Percentiles rank a stretch among this genome's conserved stretches.
Conservation (phyloP, 2,329 filamentous ascomycete species). For the Chrysosporium keratinophilum region DNA sequence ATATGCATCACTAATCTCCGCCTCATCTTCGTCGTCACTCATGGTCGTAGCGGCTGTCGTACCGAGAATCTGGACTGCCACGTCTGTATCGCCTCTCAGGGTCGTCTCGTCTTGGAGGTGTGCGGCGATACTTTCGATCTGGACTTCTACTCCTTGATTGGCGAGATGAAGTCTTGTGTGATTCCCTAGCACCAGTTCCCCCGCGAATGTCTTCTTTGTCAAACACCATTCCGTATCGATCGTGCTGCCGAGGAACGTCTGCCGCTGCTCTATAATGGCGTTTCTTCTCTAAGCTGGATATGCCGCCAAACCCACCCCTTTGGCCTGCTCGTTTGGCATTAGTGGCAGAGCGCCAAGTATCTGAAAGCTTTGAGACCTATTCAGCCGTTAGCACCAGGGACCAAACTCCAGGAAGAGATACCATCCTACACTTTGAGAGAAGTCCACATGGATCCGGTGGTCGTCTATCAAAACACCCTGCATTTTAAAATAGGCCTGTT, state of each 20-base stretch:
- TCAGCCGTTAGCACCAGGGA: neutral
- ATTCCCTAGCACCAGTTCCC: conserved; percentile 24
- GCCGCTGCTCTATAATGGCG: conserved; percentile 76
- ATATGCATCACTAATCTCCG: neutral
- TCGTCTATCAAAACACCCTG: conserved; percentile 94
- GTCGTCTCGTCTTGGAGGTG: conserved; percentile 24
- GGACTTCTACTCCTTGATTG: conserved; percentile 38
- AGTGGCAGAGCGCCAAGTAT: conserved; percentile 76
- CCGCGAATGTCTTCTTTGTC: conserved; percentile 58
- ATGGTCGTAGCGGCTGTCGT: conserved; percentile 14
- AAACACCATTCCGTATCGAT: conserved; percentile 69
- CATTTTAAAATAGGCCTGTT: conserved; percentile 98
- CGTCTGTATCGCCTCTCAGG: conserved; percentile 21
- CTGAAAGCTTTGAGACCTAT: conserved; percentile 63
- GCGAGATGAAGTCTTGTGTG: conserved; percentile 8
- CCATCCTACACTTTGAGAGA: conserved; percentile 76
- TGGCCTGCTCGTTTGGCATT: conserved; percentile 63
- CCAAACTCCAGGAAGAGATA: neutral
- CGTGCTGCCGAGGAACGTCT: conserved; percentile 38
- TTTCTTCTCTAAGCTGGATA: conserved; percentile 77
- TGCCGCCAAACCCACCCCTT: conserved; percentile 79
- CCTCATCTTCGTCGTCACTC: conserved; percentile 10
- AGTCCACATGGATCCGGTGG: conserved; percentile 94
- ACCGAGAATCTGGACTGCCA: conserved; percentile 18
- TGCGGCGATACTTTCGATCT: conserved; percentile 26